Evolutionary conservation across 495 filamentous ascomycete species (phyloP), one percentile per base, ranked within the genome.

Genomic region (Penicillium ochrochloron): DNA sequence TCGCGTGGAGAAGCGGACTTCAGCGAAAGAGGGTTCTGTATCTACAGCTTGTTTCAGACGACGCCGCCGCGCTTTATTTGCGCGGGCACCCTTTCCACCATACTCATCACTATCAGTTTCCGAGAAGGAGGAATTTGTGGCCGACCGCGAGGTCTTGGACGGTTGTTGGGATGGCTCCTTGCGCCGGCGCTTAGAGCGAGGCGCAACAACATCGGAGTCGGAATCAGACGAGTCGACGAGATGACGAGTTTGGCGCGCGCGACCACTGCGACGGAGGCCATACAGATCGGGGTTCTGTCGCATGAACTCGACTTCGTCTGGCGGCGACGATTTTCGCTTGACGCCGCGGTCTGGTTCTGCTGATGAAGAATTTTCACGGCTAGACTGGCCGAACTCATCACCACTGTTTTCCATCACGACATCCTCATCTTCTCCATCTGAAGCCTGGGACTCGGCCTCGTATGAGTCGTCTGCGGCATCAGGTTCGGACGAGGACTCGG

Each of bases 261-360:
- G 85, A 69, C 83, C 93, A 80, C 95, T 99, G 72, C 95, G 85
- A 64, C 95, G 86, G 55, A 99, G 82, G 19, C 94, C 95, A 78
- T 97, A 99, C 21, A 99, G 80, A 73, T 97, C 95, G n/a, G 95
- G 95, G 73, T 99, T 93, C 71, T 92, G 88, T 65, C 87, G 83
- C 66, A 97, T 97, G 68, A 87, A 91, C 25, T 94, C 90, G 33
- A 92, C 89, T 63, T 96, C 92, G 50, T 91, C 89, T 23, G 88
- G 84, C 27, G 80, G 78, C 42, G 83, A 82, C 27, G 85, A 84
- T 80, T 94, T 97, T 68, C 92, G 88, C 83, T 97, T 97, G 27
- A 84, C 73, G 44, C 85, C 84, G 67, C 85, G 85, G 44, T 80
- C 80, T 35, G 87, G 86, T 62, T 88, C 85, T 62, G 85, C 78